These are phyloP conservation scores for Aspergillus sp. DNA, from an alignment of 2,329 filamentous ascomycete species.

Conservation along the genomic window DNA sequence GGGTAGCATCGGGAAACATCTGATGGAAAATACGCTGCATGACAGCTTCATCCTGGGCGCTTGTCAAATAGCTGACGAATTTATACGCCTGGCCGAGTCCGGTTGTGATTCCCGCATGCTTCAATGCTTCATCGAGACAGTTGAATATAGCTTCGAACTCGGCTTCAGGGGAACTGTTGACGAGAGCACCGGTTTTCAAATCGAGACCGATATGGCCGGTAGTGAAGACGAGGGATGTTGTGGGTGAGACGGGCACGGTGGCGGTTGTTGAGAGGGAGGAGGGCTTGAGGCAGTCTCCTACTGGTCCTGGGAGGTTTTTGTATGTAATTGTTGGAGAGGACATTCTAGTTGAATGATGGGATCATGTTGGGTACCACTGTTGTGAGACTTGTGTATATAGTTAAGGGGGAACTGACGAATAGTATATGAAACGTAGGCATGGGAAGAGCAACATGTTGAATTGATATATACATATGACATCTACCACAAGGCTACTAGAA, in stretches of 20 bases:
- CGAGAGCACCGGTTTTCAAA: not conserved
- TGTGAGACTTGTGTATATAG: not conserved
- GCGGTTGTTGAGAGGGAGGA: constrained; percentile 15
- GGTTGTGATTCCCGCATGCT: constrained; percentile 10
- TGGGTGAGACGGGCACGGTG: constrained; percentile 2
- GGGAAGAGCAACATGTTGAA: too few species aligned
- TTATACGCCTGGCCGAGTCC: not conserved
- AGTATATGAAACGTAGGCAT: too few species aligned
- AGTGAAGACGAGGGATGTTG: constrained; percentile 2
- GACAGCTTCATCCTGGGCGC: not conserved
- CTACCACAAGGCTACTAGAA: too few species aligned
- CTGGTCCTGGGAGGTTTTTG: constrained; percentile 16
- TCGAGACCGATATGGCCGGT: constrained; percentile 10
- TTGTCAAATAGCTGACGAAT: not conserved
- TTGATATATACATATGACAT: too few species aligned
- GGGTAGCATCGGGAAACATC: constrained; percentile 9
- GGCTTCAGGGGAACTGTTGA: too few species aligned
- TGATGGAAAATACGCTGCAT: constrained; percentile 7
- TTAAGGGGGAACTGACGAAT: not conserved
- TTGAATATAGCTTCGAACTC: constrained; percentile 20
- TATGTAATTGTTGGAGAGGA: constrained; percentile 5
- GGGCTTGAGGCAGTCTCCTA: constrained; percentile 14
- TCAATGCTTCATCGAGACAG: constrained; percentile 19
- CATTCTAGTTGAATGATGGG: not conserved
- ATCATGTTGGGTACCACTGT: not conserved